A percentile compares a stretch with the other conserved stretches of the same genome.
Evolutionary conservation across 2,329 filamentous ascomycete species (phyloP).

Genomic region (Nemania sp.): DNA sequence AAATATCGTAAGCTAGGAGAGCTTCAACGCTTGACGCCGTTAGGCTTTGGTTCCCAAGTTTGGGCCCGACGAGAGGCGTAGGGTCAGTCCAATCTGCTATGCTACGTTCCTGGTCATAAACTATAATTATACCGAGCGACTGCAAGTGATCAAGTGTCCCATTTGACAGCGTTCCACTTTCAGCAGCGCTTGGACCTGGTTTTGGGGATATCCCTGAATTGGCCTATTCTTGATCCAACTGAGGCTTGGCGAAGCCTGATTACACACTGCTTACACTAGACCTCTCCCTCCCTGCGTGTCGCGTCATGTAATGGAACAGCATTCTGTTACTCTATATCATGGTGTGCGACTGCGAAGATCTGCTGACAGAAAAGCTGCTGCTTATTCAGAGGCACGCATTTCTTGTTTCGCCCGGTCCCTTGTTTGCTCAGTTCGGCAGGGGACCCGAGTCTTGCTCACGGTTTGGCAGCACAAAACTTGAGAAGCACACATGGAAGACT

Average conservation of each 20-base stretch:
- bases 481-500: not conserved
- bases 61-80: not conserved
- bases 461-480: not conserved
- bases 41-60: not conserved
- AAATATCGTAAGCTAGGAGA: not conserved
- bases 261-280: no score
- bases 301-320: not conserved
- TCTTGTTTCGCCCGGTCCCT: conserved; percentile 10
- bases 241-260: not conserved
- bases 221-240: not conserved
- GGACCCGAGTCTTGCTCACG: not conserved
- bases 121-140: no score
- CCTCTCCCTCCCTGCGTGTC: no score
- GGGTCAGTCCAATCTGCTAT: no score
- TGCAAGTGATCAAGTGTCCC: no score
- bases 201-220: no score
- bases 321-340: not conserved
- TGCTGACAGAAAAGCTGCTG: conserved; percentile 14
- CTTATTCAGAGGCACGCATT: conserved; percentile 21
- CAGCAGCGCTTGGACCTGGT: no score
- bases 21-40: not conserved
- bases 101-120: no score
- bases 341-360: not conserved
- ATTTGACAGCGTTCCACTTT: no score
- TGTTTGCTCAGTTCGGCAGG: not conserved